Base-by-base conservation (phyloP, 225 moss, liverwort and hornwort genomes). In the Takakia lepidozioides region DNA sequence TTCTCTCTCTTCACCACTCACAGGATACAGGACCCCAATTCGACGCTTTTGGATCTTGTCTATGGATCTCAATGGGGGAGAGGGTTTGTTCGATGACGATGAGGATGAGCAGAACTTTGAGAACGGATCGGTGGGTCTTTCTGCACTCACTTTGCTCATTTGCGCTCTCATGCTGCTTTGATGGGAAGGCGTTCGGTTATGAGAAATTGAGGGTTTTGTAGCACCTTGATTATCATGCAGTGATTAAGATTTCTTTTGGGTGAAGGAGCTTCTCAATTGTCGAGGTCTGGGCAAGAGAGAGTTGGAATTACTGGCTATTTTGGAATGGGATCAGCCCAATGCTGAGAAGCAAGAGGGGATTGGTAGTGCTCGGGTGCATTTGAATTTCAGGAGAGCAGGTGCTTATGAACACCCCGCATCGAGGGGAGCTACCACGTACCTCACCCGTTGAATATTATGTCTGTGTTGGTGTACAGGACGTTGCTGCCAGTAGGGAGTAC, bases 401-500 rank as follows among this genome's bases (percentile, higher is more conserved):
- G 19, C 19, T 5, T 4, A 24, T 24, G 1, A 27, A 27, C 9
- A 4, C 13, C 48, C 4, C 29, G 9, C 6, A 1, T n/a, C 0
- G 17, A 45, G 16, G 19, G 4, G 4, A 0, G 4, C 22, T 10
- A 10, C 3, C 8, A 25, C 21, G 15, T 25, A 46, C 20, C n/a
- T n/a, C n/a, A n/a, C n/a, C n/a, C n/a, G n/a, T n/a, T n/a, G n/a
- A n/a, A n/a, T n/a, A n/a, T 5, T 10, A n/a, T 48, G 13, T 27
- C 3, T 51, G 19, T 30, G 32, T 51, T n/a, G 14, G 27, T 27
- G n/a, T 74, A 64, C 75, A 95, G 95, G 95, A 90, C 54, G 52
- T 59, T 57, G 46, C 66, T 51, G 84, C 87, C n/a, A 87, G 62
- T 46, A 91, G 83, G 73, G 98, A 98, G 65, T 83, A 58, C 55